Evolutionary conservation across 139 green algal species (phyloP).

Genomic region (Haematococcus sp.): DNA sequence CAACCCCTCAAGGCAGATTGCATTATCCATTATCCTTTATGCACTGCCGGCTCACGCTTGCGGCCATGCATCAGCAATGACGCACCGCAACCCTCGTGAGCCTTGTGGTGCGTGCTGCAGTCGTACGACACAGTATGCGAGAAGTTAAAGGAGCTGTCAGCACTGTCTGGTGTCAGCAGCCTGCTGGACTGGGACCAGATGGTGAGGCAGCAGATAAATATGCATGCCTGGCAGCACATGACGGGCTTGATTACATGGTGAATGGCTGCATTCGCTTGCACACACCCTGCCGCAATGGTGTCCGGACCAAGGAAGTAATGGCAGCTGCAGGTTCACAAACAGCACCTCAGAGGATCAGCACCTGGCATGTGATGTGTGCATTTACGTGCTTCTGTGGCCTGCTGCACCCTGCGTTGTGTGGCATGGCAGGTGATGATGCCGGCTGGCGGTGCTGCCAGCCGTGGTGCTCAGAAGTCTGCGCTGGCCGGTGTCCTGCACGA

Average conservation of each 20-base stretch:
- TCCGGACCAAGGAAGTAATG: too few species aligned
- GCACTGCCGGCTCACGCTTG: too few species aligned
- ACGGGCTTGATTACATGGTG: conserved; percentile 6
- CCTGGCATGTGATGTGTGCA: too few species aligned
- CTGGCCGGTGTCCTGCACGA: conserved; percentile 82
- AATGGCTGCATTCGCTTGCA: not conserved
- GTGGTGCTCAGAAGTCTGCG: conserved; percentile 70
- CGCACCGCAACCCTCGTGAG: too few species aligned
- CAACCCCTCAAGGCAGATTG: too few species aligned
- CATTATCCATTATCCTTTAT: too few species aligned
- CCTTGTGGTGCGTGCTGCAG: conserved; percentile 18
- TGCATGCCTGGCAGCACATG: not conserved
- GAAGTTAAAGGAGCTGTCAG: conserved; percentile 68
- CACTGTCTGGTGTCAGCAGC: conserved; percentile 58
- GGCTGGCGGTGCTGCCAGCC: conserved; percentile 38
- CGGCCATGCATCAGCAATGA: too few species aligned
- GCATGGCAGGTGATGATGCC: conserved; percentile 73
- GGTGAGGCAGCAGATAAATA: too few species aligned
- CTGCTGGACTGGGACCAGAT: conserved; percentile 79
- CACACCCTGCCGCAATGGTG: not conserved
- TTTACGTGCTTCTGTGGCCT: too few species aligned
- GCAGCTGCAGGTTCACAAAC: too few species aligned
- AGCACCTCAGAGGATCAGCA: too few species aligned
- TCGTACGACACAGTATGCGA: conserved; percentile 56
- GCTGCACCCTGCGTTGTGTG: conserved; percentile 18